Percentiles rank a stretch among this genome's conserved stretches.
phyloP scores from a whole-genome alignment of 2,329 filamentous ascomycete species.

The Xylariaceae sp. region DNA sequence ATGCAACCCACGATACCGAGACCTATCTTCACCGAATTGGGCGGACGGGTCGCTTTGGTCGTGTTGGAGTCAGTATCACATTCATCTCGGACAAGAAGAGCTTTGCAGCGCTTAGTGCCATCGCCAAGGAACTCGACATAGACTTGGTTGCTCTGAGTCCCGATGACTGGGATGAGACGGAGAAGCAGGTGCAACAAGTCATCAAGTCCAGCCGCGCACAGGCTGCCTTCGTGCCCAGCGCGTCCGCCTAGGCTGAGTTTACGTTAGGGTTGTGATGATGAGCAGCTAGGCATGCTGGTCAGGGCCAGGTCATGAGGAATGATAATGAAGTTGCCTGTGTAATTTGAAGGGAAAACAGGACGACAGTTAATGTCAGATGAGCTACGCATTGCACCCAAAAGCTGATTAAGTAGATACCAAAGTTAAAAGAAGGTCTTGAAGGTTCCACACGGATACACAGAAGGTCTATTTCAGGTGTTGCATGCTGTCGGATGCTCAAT shows the following conservation, averaged over 20 bases:
- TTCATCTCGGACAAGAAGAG: conserved; percentile 86
- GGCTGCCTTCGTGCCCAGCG: conserved; percentile 46
- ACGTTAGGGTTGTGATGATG: no score
- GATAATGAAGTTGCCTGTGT: no score
- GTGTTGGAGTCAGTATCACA: conserved; percentile 91
- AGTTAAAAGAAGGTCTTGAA: no score
- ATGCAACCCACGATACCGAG: conserved; percentile 83
- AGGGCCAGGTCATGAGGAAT: no score
- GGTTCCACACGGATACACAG: not conserved
- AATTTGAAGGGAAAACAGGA: no score
- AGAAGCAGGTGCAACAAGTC: conserved; percentile 74
- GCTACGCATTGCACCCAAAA: no score
- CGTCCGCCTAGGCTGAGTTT: no score
- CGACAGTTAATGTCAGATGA: no score
- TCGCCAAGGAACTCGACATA: conserved; percentile 75
- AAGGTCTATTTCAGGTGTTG: no score
- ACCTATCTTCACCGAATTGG: conserved; percentile 98
- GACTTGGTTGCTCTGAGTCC: conserved; percentile 78
- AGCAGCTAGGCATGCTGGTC: no score
- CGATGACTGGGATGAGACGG: conserved; percentile 86
- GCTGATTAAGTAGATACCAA: no score
- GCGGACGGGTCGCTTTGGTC: conserved; percentile 92
- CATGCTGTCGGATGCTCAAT: no score
- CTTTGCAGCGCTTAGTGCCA: conserved; percentile 74
- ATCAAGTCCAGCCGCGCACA: conserved; percentile 68